Base-by-base conservation (phyloP, 768 basidiomycete genomes). In the Naganishia vishniacii region DNA sequence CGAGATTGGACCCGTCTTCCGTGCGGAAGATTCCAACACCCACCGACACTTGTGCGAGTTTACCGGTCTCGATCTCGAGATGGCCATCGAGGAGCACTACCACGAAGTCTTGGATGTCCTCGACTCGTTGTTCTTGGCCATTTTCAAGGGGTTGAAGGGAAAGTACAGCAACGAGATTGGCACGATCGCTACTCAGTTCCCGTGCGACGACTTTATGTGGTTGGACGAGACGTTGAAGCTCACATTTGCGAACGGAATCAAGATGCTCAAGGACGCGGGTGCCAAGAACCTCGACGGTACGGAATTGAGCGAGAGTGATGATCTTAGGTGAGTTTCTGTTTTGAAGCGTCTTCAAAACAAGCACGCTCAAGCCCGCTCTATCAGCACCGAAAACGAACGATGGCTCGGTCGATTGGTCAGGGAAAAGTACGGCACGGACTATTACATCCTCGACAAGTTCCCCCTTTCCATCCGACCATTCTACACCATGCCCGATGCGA, bases 391-490 rank as follows among this genome's bases (percentile, higher is more conserved):
- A 75, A 92, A 94, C 75, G 95, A 99, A 79, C 94, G 88, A 80
- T 83, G 88, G 65, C 86, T 99, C 40, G 95, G 95, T 23, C 81
- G 86, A 49, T 80, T 98, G 60, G 85, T 99, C 71, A 89, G 87
- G 75, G 86, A 84, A 58, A 97, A 95, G 79, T 94, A 95, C 76
- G 85, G 91, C 71, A 97, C 91, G 47, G 95, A 99, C 79, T 99
- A 97, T 81, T 99, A 88, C 80, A 98, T 98, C 78, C 86, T 99
- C 70, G 95, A 99, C 83, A 99, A 98, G 79, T 99, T 98, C 84
- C 95, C 95, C 4, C 82, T 93, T 78, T 88, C 83, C 40, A 85
- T 98, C 65, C 88, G 95, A 61, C 95, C 95, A 2, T 99, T 99
- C 81, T 99, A 99, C 80, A 99, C 95, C 61, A 98, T 99, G 95